Evolutionary conservation across 345 rosid genomes (phyloP), one percentile per base, ranked within the genome.

Genomic region (Euphorbia peplus): DNA sequence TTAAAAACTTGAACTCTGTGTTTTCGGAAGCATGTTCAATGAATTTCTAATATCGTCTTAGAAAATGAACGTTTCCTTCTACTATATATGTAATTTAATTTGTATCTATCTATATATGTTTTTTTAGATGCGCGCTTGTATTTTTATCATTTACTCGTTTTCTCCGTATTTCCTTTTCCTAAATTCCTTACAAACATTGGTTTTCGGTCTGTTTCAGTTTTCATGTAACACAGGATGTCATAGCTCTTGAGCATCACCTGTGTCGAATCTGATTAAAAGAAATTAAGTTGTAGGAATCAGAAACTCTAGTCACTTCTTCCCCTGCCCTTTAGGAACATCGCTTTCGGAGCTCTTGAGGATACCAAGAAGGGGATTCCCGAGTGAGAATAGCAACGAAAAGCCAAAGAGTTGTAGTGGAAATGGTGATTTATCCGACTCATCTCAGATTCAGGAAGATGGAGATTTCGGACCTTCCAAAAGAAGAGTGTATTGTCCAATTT

Each of bases 391-490:
- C 81, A 83, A 73, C 72, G 91, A 90, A 60, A 91, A 87, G 78
- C 73, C 72, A 61, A 88, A 85, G 81, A 93, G 87, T 84, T 69
- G 77, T 47, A 82, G 82, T 60, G 88, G 86, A 54, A 88, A 80
- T 82, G 90, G 88, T 70, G 85, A 82, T 68, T 53, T 82, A 55
- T 91, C 93, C 42, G 97, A 91, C 60, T 87, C 97, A 64, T 91
- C 99, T 58, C n/a, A n/a, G n/a, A n/a, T n/a, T 86, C 96, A 70
- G 98, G 99, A 88, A 81, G 97, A 90, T 73, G 90, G 82, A 78
- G 92, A 87, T 42, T 87, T 71, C 73, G 97, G 92, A 22, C 99
- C 99, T 46, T 80, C 96, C 2, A 90, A 90, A 83, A n/a, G 96
- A 91, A 76, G 98, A 88, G 67, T 84, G 87, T 71, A 78, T 82